phyloP scores from a whole-genome alignment of 2,329 filamentous ascomycete species.

The Thielaviopsis ethacetica region DNA sequence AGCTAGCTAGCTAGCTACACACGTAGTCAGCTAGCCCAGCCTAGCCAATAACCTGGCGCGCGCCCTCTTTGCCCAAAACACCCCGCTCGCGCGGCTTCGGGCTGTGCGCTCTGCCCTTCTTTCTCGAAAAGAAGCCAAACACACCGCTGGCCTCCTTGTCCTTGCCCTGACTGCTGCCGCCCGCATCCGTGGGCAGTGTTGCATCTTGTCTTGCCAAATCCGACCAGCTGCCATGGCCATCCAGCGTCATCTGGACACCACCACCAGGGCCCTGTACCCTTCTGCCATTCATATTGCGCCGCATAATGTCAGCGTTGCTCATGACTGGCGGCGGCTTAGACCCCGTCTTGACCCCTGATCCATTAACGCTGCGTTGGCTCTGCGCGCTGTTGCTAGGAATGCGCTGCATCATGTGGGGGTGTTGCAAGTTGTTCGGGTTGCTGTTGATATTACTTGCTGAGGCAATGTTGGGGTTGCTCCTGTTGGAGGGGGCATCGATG shows the following conservation, averaged over 20 bases:
- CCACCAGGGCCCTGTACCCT: slow-evolving; percentile 63
- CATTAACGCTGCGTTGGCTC: slow-evolving; percentile 11
- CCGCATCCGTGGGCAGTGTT: slow-evolving; percentile 53
- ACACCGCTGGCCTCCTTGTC: slow-evolving; percentile 54
- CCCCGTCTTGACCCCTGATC: neutral
- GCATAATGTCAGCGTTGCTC: slow-evolving; percentile 5
- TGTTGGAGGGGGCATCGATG: neutral
- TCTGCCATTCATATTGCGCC: slow-evolving; percentile 21
- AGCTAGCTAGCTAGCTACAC: neutral
- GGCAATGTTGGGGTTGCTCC: neutral
- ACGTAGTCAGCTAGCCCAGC: slow-evolving; percentile 19
- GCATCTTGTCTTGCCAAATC: slow-evolving; percentile 74
- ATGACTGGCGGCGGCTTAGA: neutral
- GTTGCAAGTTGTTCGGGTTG: slow-evolving; percentile 1
- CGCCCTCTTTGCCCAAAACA: slow-evolving; percentile 87
- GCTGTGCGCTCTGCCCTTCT: slow-evolving; percentile 78
- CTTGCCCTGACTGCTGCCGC: slow-evolving; percentile 34
- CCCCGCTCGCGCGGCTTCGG: slow-evolving; percentile 90
- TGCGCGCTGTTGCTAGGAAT: slow-evolving; percentile 4
- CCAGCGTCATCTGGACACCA: slow-evolving; percentile 79
- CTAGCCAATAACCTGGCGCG: slow-evolving; percentile 61
- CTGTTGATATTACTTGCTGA: neutral
- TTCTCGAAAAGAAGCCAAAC: slow-evolving; percentile 76
- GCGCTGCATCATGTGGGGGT: slow-evolving; percentile 3
- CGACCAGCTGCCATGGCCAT: slow-evolving; percentile 80